Evolutionary conservation across 2,329 filamentous ascomycete genomes (phyloP), one percentile per base, ranked within the genome.

Genomic region (Exserohilum turcica): DNA sequence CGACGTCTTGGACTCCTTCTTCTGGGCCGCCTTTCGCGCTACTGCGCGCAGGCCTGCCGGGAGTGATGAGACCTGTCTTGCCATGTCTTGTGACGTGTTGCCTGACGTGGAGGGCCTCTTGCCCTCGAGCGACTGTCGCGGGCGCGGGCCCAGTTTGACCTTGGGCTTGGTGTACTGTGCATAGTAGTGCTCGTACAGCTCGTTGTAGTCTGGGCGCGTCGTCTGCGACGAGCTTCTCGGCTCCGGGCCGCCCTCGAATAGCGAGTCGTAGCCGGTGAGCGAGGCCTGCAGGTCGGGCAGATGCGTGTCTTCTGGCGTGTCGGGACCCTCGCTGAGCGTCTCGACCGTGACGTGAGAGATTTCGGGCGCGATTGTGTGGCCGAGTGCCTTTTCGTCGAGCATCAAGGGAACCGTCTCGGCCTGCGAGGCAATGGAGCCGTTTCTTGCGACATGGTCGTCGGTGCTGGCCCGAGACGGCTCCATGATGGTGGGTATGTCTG

Each of bases 121-220:
- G 60, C 82, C 78, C 57, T 91, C 87, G 36, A 86, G 71, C 2
- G 91, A 93, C 21, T 92, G 92, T 39, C 93, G 84, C 8, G 93
- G 93, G 46, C 94, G 83, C 4, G 94, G 93, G 1, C 87, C 94
- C 37, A 96, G 84, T 75, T 95, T 97, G 50, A 96, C 87, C 72
- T 95, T 97, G 37, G 88, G 88, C 67, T 90, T 91, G 62, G 76
- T 91, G 64, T 78, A 79, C 38, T 77, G 71, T 18, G 78, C 78
- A 61, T 82, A 79, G 47, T 79, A 79, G 55, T 75, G 75, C 48
- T 76, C 75, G 59, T 78, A 79, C 12, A 77, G 66, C 49, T 80
- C 76, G 37, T 71, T 61, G 39, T 70, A 66, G 46, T 67, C 68
- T 35, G 75, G 74, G 8, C 76, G 71, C 6, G 68, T 66, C 4